Evolutionary conservation across 2,329 filamentous ascomycete species (phyloP), one percentile per base, ranked within the genome.

Genomic region (Neofusicoccum sp.): DNA sequence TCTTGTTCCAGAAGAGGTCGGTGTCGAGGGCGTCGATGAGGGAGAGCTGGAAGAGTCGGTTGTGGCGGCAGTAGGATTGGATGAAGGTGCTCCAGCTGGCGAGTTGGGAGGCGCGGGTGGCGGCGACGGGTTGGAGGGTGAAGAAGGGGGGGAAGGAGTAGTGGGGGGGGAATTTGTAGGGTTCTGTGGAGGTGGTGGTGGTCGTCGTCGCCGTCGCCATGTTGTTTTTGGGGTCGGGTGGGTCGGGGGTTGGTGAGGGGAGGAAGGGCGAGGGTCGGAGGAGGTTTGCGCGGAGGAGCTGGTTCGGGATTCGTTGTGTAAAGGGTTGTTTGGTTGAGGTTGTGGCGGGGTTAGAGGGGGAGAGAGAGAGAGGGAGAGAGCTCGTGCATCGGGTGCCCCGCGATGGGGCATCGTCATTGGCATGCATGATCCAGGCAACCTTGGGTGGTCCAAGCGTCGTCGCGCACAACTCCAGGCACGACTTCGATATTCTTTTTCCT

Each of bases 71-170:
- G 87, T 96, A 97, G 73, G 88, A 78, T 65, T 93, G 92, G 73
- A 98, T 87, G 14, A 97, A 86, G 36, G 86, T 77, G n/a, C 90
- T 88, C 95, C 95, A 99, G 78, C 93, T 93, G 64, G 85, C 81
- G 65, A 93, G 87, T 73, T 95, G 92, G 49, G 89, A 87, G 77
- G 89, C 41, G 34, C 45, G 45, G 8, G 90, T 94, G 34, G 85
- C 84, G 65, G 87, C 82, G 79, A 92, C 92, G 39, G 88, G 85
- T 77, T 95, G 91, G 61, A 87, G 87, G 62, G 90, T 93, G 85
- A 91, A 95, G 87, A 95, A 93, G 73, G 91, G 89, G 0, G 91
- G 91, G 81, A 92, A 94, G 79, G 81, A 80, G 83, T 93, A 90
- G 75, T 81, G 80, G 8, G 78, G 72, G 39, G 80, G 79, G 68